Percentiles rank a stretch among this genome's conserved stretches.
These are phyloP conservation scores for Metschnikowia koreensis DNA, from an alignment of 805 yeast genomes.

Conservation along the genomic window DNA sequence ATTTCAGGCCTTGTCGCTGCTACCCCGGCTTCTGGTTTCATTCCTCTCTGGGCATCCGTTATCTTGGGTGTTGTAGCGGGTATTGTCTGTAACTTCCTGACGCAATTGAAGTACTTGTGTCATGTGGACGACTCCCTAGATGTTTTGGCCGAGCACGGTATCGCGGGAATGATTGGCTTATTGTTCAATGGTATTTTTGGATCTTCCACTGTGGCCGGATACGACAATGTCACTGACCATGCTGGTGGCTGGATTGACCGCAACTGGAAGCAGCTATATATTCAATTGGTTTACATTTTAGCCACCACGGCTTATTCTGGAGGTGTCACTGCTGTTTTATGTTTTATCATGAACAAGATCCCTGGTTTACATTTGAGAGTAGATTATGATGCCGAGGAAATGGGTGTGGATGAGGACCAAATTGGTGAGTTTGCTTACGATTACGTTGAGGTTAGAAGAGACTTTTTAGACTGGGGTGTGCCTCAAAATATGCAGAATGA, in stretches of 20 bases:
- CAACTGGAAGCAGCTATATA: constrained; percentile 88
- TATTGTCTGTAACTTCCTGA: constrained; percentile 81
- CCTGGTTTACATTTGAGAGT: constrained; percentile 84
- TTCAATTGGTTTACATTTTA: constrained; percentile 77
- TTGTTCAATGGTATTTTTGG: constrained; percentile 89
- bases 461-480: constrained; percentile 60
- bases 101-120: constrained; percentile 77
- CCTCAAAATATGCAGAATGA: constrained; percentile 15
- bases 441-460: constrained; percentile 94
- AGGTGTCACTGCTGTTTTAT: constrained; percentile 73
- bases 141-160: constrained; percentile 97
- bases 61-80: constrained; percentile 81
- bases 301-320: constrained; percentile 75
- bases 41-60: constrained; percentile 89
- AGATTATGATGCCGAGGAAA: constrained; percentile 78
- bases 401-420: constrained; percentile 94
- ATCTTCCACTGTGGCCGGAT: constrained; percentile 82
- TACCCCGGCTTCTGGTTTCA: constrained; percentile 89
- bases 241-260: constrained; percentile 91
- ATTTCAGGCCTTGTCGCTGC: constrained; percentile 97
- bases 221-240: constrained; percentile 82
- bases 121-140: constrained; percentile 91
- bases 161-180: constrained; percentile 90
- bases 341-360: constrained; percentile 67
- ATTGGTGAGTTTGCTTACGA: constrained; percentile 99